These are phyloP conservation scores for Chrysochromulina tobinii DNA, from an alignment of 78 protist species.

Conservation along the genomic window DNA sequence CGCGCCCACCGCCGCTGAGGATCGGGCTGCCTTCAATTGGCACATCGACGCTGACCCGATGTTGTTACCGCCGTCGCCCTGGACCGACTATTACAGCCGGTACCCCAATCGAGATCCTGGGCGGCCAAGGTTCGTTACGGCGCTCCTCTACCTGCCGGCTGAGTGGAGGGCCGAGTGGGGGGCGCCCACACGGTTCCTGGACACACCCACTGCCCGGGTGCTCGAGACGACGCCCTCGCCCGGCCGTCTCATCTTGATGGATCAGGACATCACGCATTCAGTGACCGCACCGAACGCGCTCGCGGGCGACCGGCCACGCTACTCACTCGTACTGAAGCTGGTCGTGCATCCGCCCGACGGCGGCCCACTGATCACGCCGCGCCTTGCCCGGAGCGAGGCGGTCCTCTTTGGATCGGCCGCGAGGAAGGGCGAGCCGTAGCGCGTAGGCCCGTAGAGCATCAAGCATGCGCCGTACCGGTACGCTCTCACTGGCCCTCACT, in stretches of 20 bases:
- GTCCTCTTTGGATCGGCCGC: background rate
- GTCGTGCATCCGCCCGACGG: background rate
- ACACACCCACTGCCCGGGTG: background rate
- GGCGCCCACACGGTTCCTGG: background rate
- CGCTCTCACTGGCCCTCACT: no score
- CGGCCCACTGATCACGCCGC: background rate
- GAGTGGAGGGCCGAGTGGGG: background rate
- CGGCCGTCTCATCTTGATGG: background rate
- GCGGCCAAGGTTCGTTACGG: background rate
- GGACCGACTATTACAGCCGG: background rate
- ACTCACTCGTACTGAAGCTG: background rate
- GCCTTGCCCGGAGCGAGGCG: background rate
- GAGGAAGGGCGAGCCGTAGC: no score
- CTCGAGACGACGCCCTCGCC: background rate
- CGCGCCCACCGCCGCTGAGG: background rate
- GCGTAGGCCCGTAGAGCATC: no score
- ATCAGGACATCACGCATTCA: background rate
- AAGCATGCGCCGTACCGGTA: no score
- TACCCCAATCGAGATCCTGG: background rate
- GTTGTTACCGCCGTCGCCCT: background rate
- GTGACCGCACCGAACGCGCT: background rate
- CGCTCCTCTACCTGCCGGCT: background rate
- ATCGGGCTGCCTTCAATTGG: background rate
- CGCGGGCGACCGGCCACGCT: background rate
- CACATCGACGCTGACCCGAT: slow-evolving; percentile 8